These are phyloP conservation scores for Barnettozyma sucrosica DNA, from an alignment of 805 yeast genomes.

Conservation along the genomic window DNA sequence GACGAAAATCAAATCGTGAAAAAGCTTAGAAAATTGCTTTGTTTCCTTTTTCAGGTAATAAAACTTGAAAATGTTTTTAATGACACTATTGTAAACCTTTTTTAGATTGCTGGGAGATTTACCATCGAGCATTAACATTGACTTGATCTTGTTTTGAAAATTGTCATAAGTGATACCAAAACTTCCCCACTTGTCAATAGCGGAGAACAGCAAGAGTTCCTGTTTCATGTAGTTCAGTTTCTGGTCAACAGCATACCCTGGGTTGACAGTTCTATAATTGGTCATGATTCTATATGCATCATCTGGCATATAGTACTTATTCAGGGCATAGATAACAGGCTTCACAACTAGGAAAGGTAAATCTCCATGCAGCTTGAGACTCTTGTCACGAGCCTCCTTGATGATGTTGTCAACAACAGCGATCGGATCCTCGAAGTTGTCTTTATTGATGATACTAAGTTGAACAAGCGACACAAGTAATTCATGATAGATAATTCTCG, in stretches of 20 bases:
- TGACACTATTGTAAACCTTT: slow-evolving; percentile 20
- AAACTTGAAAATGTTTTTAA: slow-evolving; percentile 11
- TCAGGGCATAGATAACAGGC: slow-evolving; percentile 30
- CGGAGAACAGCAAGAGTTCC: slow-evolving; percentile 27
- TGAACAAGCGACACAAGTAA: slow-evolving; percentile 29
- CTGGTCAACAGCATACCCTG: slow-evolving; percentile 19
- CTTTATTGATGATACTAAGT: slow-evolving; percentile 23
- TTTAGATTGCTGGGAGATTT: slow-evolving; percentile 20
- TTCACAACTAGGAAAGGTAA: slow-evolving; percentile 31
- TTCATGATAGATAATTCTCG: slow-evolving; percentile 26
- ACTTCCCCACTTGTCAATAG: slow-evolving; percentile 26
- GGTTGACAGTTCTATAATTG: slow-evolving; percentile 26
- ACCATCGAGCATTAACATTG: slow-evolving; percentile 13
- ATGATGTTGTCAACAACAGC: slow-evolving; percentile 28
- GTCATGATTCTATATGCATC: slow-evolving; percentile 30
- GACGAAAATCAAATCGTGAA: slow-evolving; percentile 21
- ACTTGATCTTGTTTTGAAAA: slow-evolving; percentile 20
- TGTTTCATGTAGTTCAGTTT: slow-evolving; percentile 27
- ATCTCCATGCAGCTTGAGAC: slow-evolving; percentile 18
- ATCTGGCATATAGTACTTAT: slow-evolving; percentile 27
- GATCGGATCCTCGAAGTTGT: slow-evolving; percentile 26
- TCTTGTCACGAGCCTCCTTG: slow-evolving; percentile 21
- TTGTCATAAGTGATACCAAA: slow-evolving; percentile 25
- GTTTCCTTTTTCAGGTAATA: slow-evolving; percentile 4
- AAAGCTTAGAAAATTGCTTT: slow-evolving; percentile 9